A percentile compares a stretch with the other conserved stretches of the same genome.
These are phyloP conservation scores for Globisporangium paroecandrum DNA, from an alignment of 352 stramenopile species.

Conservation along the genomic window DNA sequence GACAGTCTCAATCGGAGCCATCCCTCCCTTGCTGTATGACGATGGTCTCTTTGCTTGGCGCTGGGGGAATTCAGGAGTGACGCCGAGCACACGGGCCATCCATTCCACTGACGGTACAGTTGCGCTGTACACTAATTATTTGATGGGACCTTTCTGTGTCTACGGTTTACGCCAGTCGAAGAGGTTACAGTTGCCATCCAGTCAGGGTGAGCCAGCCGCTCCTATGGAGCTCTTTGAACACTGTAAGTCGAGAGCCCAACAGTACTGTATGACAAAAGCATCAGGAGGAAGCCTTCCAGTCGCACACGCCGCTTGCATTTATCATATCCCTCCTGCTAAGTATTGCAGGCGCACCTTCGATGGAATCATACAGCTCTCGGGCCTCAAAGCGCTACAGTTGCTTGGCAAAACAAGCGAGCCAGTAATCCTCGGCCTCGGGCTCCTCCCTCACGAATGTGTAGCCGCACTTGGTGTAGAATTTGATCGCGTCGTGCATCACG, in stretches of 20 bases:
- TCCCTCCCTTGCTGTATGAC: background rate
- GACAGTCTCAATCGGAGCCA: background rate
- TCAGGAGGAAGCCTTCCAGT: background rate
- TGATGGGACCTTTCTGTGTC: background rate
- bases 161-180: background rate
- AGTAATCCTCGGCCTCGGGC: constrained; percentile 7
- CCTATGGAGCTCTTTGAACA: background rate
- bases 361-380: background rate
- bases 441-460: constrained; percentile 13
- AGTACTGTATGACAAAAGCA: background rate
- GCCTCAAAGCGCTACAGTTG: background rate
- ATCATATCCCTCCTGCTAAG: background rate
- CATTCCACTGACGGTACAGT: background rate
- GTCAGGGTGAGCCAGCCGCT: background rate
- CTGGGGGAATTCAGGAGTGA: constrained; percentile 1
- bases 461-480: constrained; percentile 21
- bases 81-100: background rate
- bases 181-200: background rate
- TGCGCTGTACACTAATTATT: background rate
- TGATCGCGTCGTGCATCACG: constrained; percentile 18
- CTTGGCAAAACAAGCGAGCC: constrained; percentile 13
- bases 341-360: background rate
- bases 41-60: background rate
- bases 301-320: background rate
- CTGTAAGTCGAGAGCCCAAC: background rate